Evolutionary conservation across 495 filamentous ascomycete genomes (phyloP).

Genomic region (Penicillium canariense): DNA sequence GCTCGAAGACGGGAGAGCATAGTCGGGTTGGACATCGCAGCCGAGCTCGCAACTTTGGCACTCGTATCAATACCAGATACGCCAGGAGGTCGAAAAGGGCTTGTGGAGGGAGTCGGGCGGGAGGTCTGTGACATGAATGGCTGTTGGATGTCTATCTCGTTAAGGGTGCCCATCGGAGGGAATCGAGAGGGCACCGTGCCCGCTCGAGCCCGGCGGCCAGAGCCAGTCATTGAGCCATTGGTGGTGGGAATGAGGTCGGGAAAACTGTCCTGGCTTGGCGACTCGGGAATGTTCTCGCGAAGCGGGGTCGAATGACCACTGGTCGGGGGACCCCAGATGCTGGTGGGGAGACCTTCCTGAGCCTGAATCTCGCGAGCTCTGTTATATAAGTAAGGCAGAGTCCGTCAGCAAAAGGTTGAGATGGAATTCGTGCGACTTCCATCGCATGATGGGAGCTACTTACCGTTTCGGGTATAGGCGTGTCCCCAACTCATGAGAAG

Average conservation of each 20-base stretch:
- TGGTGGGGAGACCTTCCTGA: conserved; percentile 84
- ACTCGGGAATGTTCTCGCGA: conserved; percentile 95
- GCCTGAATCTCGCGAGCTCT: conserved; percentile 96
- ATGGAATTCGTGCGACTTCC: background rate
- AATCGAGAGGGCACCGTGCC: conserved; percentile 97
- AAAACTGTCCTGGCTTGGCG: conserved; percentile 90
- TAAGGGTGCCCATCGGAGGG: conserved; percentile 63
- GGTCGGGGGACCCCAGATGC: conserved; percentile 92
- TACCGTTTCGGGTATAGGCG: conserved; percentile 91
- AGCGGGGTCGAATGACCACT: conserved; percentile 94
- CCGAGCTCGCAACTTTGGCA: conserved; percentile 45
- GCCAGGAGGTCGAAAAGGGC: conserved; percentile 80
- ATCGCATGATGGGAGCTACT: conserved; percentile 23
- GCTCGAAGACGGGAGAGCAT: conserved; percentile 85
- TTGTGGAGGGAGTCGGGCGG: conserved; percentile 85
- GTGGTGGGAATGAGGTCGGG: conserved; percentile 77
- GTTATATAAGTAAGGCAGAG: background rate
- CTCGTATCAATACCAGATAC: conserved; percentile 65
- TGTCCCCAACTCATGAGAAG: conserved; percentile 83
- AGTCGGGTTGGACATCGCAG: conserved; percentile 55
- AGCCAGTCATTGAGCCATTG: conserved; percentile 53
- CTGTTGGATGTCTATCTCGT: conserved; percentile 58
- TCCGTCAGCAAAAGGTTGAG: conserved; percentile 13
- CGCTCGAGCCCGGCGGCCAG: conserved; percentile 75
- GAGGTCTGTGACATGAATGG: conserved; percentile 75